Percentiles rank a stretch among this genome's conserved stretches.
Evolutionary conservation across 2,329 filamentous ascomycete genomes (phyloP).

Genomic region (Diaporthe ilicicola): DNA sequence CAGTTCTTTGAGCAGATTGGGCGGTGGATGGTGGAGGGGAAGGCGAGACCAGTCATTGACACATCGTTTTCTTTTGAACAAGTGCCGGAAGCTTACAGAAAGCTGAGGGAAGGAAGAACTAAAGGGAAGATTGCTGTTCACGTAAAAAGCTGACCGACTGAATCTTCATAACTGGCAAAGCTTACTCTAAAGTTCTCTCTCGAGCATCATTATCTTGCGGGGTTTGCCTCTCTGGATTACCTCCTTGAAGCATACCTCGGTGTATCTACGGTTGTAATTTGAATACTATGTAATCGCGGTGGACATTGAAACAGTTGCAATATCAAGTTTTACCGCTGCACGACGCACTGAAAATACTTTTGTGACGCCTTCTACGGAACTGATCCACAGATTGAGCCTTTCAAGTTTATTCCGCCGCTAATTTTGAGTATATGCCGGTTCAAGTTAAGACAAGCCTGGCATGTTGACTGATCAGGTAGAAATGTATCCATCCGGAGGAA

Average conservation of each 20-base stretch:
- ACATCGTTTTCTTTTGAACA: slow-evolving; percentile 36
- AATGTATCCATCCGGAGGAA: neutral
- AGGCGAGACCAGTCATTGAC: slow-evolving; percentile 38
- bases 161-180: neutral
- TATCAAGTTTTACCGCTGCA: no score
- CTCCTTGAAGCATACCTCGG: no score
- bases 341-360: no score
- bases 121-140: slow-evolving; percentile 41
- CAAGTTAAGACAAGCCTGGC: no score
- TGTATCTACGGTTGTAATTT: no score
- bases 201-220: neutral
- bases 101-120: slow-evolving; percentile 35
- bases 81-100: slow-evolving; percentile 37
- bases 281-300: no score
- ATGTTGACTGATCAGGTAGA: neutral
- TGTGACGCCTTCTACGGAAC: no score
- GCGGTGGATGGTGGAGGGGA: slow-evolving; percentile 40
- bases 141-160: neutral
- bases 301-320: no score
- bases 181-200: neutral
- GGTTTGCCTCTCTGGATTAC: neutral
- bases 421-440: no score
- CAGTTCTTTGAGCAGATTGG: slow-evolving; percentile 32
- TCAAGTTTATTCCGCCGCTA: no score
- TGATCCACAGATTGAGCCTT: no score